Percentiles rank a stretch among this genome's conserved stretches.
Conservation (phyloP, 2,329 filamentous ascomycete genomes). For the Coniochaeta sp. region DNA sequence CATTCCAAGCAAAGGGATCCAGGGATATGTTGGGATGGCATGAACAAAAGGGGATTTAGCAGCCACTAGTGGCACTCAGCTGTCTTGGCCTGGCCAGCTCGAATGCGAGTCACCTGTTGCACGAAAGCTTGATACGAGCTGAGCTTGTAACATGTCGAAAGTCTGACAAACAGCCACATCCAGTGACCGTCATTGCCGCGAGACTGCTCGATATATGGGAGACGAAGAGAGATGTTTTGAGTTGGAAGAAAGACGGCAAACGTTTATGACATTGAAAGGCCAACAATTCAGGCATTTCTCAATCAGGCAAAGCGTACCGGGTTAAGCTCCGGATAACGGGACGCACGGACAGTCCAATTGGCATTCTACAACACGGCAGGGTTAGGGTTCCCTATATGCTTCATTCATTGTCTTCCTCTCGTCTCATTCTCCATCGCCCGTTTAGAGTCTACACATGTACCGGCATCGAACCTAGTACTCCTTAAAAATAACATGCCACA, state of each 20-base stretch:
- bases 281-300: not conserved
- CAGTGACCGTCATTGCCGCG: not conserved
- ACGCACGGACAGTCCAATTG: not conserved
- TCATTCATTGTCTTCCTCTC: no score
- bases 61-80: constrained; percentile 1
- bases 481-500: constrained; percentile 1
- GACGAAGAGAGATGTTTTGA: not conserved
- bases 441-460: no score
- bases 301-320: not conserved
- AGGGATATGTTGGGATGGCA: not conserved
- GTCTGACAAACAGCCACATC: not conserved
- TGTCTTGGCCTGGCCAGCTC: not conserved
- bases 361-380: not conserved
- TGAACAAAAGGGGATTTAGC: not conserved
- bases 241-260: not conserved
- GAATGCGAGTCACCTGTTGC: not conserved
- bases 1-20: not conserved
- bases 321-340: not conserved
- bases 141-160: not conserved
- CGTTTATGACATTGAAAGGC: not conserved
- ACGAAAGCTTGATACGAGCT: not conserved
- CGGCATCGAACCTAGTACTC: not conserved
- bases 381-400: no score
- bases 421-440: no score
- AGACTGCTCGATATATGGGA: not conserved